phyloP scores from a whole-genome alignment of 345 rosid species.

The Mercurialis annua region DNA sequence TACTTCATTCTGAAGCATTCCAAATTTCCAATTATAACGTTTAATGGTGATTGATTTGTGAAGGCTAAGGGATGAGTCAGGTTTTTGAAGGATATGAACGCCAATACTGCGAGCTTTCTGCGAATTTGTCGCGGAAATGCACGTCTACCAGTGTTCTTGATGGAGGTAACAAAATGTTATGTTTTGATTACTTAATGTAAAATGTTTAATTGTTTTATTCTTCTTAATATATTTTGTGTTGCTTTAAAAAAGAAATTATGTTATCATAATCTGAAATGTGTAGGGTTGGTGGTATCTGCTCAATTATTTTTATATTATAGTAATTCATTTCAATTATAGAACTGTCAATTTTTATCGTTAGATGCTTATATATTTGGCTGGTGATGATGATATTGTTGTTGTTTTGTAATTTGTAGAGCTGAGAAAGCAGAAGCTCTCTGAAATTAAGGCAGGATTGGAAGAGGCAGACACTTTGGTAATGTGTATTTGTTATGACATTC shows the following conservation, averaged over 20 bases:
- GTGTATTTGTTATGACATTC: neutral
- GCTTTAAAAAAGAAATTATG: neutral
- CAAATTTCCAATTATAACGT: neutral
- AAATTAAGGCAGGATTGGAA: constrained; percentile 57
- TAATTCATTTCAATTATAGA: too few relatives aligned
- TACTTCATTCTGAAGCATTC: neutral
- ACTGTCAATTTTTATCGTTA: too few relatives aligned
- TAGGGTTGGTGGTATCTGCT: neutral
- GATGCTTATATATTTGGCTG: neutral
- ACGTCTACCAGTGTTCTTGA: constrained; percentile 15
- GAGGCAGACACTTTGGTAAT: constrained; percentile 79
- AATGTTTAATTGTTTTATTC: neutral
- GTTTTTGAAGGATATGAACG: constrained; percentile 18
- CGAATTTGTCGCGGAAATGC: constrained; percentile 20
- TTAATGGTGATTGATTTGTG: neutral
- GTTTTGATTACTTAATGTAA: too few relatives aligned
- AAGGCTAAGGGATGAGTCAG: constrained; percentile 14
- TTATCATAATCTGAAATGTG: neutral
- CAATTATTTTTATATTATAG: too few relatives aligned
- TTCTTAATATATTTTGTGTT: neutral
- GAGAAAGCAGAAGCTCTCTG: constrained; percentile 78
- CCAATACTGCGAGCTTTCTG: constrained; percentile 18
- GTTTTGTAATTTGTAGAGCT: constrained; percentile 41
- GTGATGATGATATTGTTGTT: neutral
- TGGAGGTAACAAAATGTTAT: constrained; percentile 10